Evolutionary conservation across 1,284 basidiomycete genomes (phyloP).

Genomic region (Rhodotorula sp.): DNA sequence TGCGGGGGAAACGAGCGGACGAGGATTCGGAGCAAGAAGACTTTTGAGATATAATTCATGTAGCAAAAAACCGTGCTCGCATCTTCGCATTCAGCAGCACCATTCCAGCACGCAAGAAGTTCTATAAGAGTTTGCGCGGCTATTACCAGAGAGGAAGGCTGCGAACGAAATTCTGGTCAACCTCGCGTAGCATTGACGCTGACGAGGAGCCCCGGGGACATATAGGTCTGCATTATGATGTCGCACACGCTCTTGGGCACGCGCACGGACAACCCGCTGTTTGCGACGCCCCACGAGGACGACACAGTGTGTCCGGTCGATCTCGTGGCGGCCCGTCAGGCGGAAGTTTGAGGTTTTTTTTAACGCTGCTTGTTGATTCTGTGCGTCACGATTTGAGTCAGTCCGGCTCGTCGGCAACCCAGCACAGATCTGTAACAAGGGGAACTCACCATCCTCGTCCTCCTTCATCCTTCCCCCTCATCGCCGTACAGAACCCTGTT

Average conservation of each 20-base stretch:
- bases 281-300: slow-evolving; percentile 73
- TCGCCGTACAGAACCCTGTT: slow-evolving; percentile 39
- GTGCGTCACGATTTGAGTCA: too few species aligned
- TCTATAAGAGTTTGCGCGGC: too few species aligned
- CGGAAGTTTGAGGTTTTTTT: too few species aligned
- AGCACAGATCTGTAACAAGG: too few species aligned
- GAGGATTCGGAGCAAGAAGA: background rate
- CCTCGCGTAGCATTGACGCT: too few species aligned
- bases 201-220: too few species aligned
- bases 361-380: too few species aligned
- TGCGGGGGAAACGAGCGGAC: background rate
- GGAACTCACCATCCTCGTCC: background rate
- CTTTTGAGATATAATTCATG: background rate
- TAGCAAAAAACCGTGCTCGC: too few species aligned
- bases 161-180: too few species aligned
- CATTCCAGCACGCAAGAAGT: slow-evolving; percentile 67
- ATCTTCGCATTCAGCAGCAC: slow-evolving; percentile 54
- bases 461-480: background rate
- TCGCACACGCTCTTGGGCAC: slow-evolving; percentile 44
- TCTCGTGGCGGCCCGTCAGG: slow-evolving; percentile 91
- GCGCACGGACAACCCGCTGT: slow-evolving; percentile 67
- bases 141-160: too few species aligned
- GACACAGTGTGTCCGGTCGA: slow-evolving; percentile 90
- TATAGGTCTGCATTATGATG: too few species aligned
- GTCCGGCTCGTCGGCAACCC: too few species aligned